Conservation (phyloP, 2,329 filamentous ascomycete genomes). For the Orbilia blumenaviensis region DNA sequence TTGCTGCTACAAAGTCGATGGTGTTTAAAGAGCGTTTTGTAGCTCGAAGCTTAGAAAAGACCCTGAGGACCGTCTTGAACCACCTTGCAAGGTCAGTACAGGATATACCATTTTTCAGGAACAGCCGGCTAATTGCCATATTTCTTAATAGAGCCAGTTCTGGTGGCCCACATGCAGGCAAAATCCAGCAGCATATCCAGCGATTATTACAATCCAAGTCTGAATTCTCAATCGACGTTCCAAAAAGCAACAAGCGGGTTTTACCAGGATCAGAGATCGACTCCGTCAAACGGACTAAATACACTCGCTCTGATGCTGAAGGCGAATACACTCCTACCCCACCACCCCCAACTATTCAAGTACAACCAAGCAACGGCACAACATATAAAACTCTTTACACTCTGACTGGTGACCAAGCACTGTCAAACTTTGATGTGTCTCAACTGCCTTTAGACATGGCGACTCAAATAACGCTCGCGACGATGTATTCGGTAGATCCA, state of each 20-base stretch:
- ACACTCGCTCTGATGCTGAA: slow-evolving; percentile 30
- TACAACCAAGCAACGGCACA: slow-evolving; percentile 51
- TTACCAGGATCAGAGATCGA: slow-evolving; percentile 75
- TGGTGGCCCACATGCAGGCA: slow-evolving; percentile 75
- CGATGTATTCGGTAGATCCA: slow-evolving; percentile 76
- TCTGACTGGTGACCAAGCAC: slow-evolving; percentile 76
- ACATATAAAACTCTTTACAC: slow-evolving; percentile 87
- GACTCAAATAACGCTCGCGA: slow-evolving; percentile 80
- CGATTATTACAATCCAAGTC: slow-evolving; percentile 79
- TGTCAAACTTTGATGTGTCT: slow-evolving; percentile 83
- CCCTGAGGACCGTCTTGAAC: slow-evolving; percentile 80
- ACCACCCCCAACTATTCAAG: slow-evolving; percentile 62
- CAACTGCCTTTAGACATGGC: slow-evolving; percentile 79
- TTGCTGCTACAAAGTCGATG: slow-evolving; percentile 78
- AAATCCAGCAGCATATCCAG: slow-evolving; percentile 88
- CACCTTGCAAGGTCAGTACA: slow-evolving; percentile 67
- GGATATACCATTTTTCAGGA: background rate
- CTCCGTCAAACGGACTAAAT: slow-evolving; percentile 64
- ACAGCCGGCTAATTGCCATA: background rate
- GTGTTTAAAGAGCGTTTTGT: slow-evolving; percentile 82
- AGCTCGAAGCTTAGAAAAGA: slow-evolving; percentile 94
- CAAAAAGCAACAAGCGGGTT: slow-evolving; percentile 75
- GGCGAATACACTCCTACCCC: slow-evolving; percentile 68
- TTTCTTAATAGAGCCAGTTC: slow-evolving; percentile 70
- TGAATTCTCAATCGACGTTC: slow-evolving; percentile 78